A percentile compares a stretch with the other conserved stretches of the same genome.
These are phyloP conservation scores for Elaeagnus macrophylla DNA, from an alignment of 306 rosid genomes.

Conservation along the genomic window DNA sequence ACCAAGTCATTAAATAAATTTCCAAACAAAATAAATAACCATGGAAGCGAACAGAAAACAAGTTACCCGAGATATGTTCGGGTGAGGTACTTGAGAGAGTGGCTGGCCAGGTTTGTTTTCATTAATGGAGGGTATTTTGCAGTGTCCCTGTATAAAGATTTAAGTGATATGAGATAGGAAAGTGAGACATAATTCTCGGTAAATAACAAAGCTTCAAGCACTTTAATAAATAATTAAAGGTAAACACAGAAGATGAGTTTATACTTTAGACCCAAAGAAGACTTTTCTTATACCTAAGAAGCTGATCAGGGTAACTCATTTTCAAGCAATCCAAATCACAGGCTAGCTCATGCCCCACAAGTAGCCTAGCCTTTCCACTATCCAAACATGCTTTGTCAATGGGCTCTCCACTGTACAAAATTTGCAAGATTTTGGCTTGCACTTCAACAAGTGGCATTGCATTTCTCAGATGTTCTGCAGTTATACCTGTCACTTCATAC, in stretches of 20 bases:
- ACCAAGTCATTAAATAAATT: conserved; percentile 7
- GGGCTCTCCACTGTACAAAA: conserved; percentile 63
- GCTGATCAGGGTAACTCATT: conserved; percentile 55
- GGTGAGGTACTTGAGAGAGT: conserved; percentile 79
- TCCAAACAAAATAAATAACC: neutral
- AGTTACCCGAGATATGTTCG: conserved; percentile 75
- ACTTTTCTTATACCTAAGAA: conserved; percentile 46
- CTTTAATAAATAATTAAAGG: neutral
- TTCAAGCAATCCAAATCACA: conserved; percentile 68
- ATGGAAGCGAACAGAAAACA: neutral
- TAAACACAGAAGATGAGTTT: neutral
- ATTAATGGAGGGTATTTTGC: conserved; percentile 65
- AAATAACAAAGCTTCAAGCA: neutral
- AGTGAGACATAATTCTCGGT: conserved; percentile 1
- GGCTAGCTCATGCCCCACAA: conserved; percentile 73
- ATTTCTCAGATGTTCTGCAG: conserved; percentile 60
- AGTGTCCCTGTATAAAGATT: conserved; percentile 57
- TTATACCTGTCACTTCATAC: conserved; percentile 62
- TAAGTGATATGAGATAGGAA: conserved; percentile 11
- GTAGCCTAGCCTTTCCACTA: conserved; percentile 71
- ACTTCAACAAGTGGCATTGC: conserved; percentile 62
- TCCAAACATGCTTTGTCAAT: conserved; percentile 39
- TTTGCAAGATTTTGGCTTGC: conserved; percentile 46
- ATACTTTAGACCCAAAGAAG: conserved; percentile 5
- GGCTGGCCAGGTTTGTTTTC: conserved; percentile 79